Conservation (phyloP, 805 yeast genomes). For the Jamesozyma spencerorum region DNA sequence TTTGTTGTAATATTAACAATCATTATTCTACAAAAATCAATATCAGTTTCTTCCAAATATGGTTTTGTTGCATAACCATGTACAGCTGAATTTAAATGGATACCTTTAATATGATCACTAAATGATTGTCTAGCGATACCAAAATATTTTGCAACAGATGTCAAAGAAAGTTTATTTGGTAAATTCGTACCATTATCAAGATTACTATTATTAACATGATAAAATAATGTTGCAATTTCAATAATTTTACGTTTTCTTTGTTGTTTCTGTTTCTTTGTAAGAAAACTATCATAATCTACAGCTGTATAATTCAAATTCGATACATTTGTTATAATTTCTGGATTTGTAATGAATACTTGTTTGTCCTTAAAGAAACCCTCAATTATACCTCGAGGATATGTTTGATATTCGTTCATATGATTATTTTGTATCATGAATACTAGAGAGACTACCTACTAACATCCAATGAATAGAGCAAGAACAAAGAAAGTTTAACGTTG, state of each 20-base stretch:
- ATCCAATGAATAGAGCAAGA: too few relatives aligned
- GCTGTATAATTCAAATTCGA: conserved; percentile 4
- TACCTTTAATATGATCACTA: conserved; percentile 9
- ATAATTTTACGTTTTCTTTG: conserved; percentile 6
- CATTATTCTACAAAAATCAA: conserved; percentile 1
- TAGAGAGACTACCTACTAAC: too few relatives aligned
- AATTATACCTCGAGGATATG: neutral
- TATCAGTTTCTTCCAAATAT: conserved; percentile 2
- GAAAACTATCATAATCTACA: conserved; percentile 1
- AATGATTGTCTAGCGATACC: conserved; percentile 10
- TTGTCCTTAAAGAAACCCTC: conserved; percentile 5
- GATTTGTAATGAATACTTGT: conserved; percentile 5
- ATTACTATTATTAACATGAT: neutral
- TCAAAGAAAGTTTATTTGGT: conserved; percentile 1
- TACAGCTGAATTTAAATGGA: conserved; percentile 7
- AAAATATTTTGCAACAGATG: conserved; percentile 7
- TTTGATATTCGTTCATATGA: too few relatives aligned
- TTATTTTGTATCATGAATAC: too few relatives aligned
- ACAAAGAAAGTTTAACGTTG: too few relatives aligned
- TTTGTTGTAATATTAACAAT: neutral
- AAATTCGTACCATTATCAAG: too few relatives aligned
- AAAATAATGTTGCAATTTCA: conserved; percentile 7
- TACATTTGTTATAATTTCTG: conserved; percentile 3
- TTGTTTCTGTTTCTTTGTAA: conserved; percentile 2
- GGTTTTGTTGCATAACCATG: conserved; percentile 7